Evolutionary conservation across 441 rosid species (phyloP).

Genomic region (Arabidopsis hybrid): DNA sequence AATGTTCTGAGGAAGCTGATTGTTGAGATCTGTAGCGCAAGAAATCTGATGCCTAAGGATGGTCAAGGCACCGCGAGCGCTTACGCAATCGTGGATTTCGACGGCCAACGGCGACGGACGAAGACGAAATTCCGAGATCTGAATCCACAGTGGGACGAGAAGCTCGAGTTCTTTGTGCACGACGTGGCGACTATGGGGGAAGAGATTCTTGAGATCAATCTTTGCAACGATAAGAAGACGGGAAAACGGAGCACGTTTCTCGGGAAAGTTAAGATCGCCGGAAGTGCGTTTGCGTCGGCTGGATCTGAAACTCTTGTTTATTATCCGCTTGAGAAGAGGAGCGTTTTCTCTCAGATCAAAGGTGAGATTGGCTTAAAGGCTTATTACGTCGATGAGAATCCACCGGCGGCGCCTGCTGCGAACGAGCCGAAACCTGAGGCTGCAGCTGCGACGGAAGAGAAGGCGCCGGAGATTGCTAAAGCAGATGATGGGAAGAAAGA

Average conservation of each 20-base stretch:
- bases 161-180: conserved; percentile 73
- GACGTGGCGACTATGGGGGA: conserved; percentile 60
- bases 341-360: conserved; percentile 81
- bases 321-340: conserved; percentile 82
- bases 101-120: conserved; percentile 79
- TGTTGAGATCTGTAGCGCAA: conserved; percentile 79
- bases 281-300: conserved; percentile 52
- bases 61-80: conserved; percentile 93
- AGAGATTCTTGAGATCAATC: conserved; percentile 75
- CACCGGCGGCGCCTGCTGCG: conserved; percentile 57
- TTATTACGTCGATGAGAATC: conserved; percentile 66
- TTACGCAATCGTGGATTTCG: conserved; percentile 75
- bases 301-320: conserved; percentile 75
- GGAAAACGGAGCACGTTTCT: conserved; percentile 73
- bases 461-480: conserved; percentile 45
- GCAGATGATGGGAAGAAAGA: conserved; percentile 52
- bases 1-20: conserved; percentile 59
- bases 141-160: conserved; percentile 93
- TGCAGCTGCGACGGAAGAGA: conserved; percentile 46
- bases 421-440: conserved; percentile 45
- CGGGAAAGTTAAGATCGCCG: conserved; percentile 77
- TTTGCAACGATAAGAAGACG: conserved; percentile 74
- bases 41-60: conserved; percentile 83
- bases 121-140: conserved; percentile 80
- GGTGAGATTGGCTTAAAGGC: conserved; percentile 80